phyloP scores from a whole-genome alignment of 345 rosid genomes.

The Eucalyptus regnans region DNA sequence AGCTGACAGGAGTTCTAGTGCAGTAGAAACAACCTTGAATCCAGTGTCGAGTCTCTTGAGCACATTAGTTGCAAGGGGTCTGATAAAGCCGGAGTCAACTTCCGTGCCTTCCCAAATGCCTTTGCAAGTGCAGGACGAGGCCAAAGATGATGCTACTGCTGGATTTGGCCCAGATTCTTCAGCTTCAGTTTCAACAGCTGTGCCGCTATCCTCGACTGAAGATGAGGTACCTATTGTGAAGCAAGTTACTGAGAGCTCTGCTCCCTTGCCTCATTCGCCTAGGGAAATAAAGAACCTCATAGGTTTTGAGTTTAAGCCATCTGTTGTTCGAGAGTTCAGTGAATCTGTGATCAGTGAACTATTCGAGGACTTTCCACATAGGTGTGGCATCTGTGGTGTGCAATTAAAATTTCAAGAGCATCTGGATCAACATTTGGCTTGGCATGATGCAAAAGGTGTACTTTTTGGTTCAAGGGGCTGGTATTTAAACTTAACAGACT shows the following conservation, averaged over 20 bases:
- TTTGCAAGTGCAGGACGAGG: conserved; percentile 16
- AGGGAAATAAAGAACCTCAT: conserved; percentile 31
- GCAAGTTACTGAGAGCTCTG: conserved; percentile 17
- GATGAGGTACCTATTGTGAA: conserved; percentile 22
- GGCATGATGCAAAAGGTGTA: conserved; percentile 47
- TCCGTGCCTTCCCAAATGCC: conserved; percentile 18
- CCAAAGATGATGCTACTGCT: conserved; percentile 17
- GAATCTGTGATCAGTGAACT: conserved; percentile 55
- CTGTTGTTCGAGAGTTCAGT: conserved; percentile 66
- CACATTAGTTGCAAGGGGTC: conserved; percentile 86
- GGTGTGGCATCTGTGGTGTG: conserved; percentile 70
- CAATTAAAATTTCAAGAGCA: conserved; percentile 51
- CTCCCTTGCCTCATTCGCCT: conserved; percentile 4
- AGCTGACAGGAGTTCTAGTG: conserved; percentile 22
- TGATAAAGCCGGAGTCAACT: conserved; percentile 48
- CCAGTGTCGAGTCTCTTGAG: conserved; percentile 78
- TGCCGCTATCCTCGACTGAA: conserved; percentile 9
- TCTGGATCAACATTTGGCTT: conserved; percentile 64
- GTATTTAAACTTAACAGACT: conserved; percentile 50
- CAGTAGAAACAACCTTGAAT: conserved; percentile 29
- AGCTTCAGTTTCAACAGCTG: conserved; percentile 20
- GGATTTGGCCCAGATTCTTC: conserved; percentile 13
- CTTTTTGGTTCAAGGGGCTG: conserved; percentile 40
- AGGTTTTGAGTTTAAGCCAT: conserved; percentile 69
- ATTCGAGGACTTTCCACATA: conserved; percentile 55